Evolutionary conservation across 768 basidiomycete genomes (phyloP).

Genomic region (Mycena polygramma): DNA sequence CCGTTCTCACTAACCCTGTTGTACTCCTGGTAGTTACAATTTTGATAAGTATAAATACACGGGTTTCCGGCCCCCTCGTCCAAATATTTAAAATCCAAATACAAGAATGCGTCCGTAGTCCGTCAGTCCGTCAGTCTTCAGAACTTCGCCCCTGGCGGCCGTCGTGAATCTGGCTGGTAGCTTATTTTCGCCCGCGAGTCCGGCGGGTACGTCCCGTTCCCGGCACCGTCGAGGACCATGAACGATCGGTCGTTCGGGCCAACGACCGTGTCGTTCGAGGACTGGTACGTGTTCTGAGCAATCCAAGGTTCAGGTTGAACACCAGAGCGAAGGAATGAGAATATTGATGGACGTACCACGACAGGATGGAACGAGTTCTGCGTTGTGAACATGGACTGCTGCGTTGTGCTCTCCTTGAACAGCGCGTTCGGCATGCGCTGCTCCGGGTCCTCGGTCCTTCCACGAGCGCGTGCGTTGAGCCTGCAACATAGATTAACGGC

Average conservation of each 20-base stretch:
- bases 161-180: not conserved
- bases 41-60: not conserved
- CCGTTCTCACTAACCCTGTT: no score
- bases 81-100: not conserved
- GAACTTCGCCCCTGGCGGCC: not conserved
- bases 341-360: not conserved
- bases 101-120: no score
- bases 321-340: no score
- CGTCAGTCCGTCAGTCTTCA: not conserved
- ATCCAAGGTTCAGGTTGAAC: not conserved
- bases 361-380: not conserved
- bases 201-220: not conserved
- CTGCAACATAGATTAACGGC: conserved; percentile 10
- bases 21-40: not conserved
- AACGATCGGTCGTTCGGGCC: not conserved
- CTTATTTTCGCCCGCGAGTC: not conserved
- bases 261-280: not conserved
- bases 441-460: conserved; percentile 18
- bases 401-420: conserved; percentile 25
- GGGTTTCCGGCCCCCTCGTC: not conserved
- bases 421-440: conserved; percentile 34
- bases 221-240: not conserved
- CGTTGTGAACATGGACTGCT: not conserved
- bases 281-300: not conserved
- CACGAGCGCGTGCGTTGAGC: conserved; percentile 28